Evolutionary conservation across 2,329 filamentous ascomycete genomes (phyloP), one percentile per base, ranked within the genome.

Genomic region (Calonectria leucothoes): DNA sequence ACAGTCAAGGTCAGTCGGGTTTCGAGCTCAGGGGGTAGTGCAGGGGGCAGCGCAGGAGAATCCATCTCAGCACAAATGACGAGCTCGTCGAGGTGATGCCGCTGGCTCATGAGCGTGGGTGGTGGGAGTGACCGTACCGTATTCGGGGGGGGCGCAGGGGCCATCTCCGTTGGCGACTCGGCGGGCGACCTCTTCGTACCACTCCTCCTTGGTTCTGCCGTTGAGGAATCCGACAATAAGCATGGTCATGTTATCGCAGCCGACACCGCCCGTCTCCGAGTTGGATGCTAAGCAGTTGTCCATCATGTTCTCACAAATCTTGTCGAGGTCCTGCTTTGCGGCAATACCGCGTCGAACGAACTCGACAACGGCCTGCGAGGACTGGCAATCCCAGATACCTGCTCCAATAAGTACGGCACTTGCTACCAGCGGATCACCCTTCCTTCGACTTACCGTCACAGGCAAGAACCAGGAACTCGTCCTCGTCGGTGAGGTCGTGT

Each of bases 191-290:
- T 96, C 93, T 82, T 98, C 95, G 85, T 99, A 99, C 97, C 97
- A 99, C 87, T 98, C 94, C 83, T 98, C 96, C 91, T 98, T 97
- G 80, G 93, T 94, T 89, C 94, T 95, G 84, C 96, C 97, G 82
- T 94, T 92, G 79, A 99, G 91, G 83, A 99, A 92, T 78, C 94
- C 97, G 82, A 99, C 88, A 78, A 99, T 91, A 80, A 93, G 89
- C 94, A 99, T 98, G 79, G 97, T 99, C 97, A 99, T 99, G 89
- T 99, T 99, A 88, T 99, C 97, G 85, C 97, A 99, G 75, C 97
- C 97, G 75, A 99, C 96, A 76, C 97, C 97, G 69, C 97, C 97
- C 37, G 96, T 98, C 87, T 99, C 97, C 78, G 96, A 98, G 90
- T 98, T 98, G 74, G 96, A 98, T 49, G 97, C 96, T 77, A 99